Evolutionary conservation across 164 flowering plant genomes (phyloP).

Genomic region (Kalanchoe fedtschenkoi): DNA sequence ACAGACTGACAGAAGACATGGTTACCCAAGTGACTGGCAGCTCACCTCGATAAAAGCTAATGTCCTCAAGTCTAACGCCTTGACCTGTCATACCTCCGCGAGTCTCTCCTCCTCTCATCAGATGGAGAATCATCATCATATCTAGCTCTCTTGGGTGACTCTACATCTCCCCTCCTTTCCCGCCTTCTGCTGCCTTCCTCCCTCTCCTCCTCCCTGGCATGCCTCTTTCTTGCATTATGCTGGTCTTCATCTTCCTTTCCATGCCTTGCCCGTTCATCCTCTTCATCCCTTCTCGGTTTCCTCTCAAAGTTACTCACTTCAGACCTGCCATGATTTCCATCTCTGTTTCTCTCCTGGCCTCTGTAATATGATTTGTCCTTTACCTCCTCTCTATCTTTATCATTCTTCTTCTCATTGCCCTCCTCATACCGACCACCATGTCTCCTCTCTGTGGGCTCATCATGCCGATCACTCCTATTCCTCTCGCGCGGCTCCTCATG

Average conservation of each 20-base stretch:
- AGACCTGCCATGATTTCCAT: neutral
- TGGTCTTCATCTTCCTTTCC: neutral
- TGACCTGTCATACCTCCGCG: conserved; percentile 12
- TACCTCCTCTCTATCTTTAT: neutral
- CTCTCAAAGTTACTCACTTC: neutral
- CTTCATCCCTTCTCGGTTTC: neutral
- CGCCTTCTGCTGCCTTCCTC: neutral
- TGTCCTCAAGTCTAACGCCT: neutral
- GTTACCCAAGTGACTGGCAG: no score
- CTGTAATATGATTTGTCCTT: neutral
- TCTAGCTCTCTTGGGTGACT: conserved; percentile 10
- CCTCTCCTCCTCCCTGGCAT: neutral
- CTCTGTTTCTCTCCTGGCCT: neutral
- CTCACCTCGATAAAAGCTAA: no score
- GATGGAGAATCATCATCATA: conserved; percentile 34
- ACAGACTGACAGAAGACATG: no score
- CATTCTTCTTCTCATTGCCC: neutral
- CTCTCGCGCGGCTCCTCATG: neutral
- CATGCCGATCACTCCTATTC: neutral
- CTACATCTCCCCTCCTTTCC: neutral
- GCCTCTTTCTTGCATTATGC: neutral
- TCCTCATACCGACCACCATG: neutral
- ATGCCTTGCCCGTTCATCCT: neutral
- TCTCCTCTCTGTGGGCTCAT: neutral
- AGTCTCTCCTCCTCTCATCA: conserved; percentile 19